Conservation (phyloP, 768 basidiomycete species). For the Chalciporus chontae region DNA sequence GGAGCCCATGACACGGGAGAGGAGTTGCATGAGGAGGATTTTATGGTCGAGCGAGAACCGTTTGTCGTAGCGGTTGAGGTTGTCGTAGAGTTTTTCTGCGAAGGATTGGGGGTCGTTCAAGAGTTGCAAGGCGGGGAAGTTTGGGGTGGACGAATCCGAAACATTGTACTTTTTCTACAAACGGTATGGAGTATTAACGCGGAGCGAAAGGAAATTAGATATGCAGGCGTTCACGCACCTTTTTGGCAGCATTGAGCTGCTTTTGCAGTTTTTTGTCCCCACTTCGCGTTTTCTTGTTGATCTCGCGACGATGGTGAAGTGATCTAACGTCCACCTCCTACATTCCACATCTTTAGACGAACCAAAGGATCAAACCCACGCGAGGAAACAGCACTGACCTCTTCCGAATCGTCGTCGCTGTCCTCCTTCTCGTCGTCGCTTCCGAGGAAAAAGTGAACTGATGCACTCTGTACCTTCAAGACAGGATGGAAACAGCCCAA, state of each 20-base stretch:
- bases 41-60: slow-evolving; percentile 97
- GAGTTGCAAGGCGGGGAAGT: slow-evolving; percentile 91
- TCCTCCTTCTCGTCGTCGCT: slow-evolving; percentile 73
- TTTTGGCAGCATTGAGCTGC: slow-evolving; percentile 69
- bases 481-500: slow-evolving; percentile 92
- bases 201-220: background rate
- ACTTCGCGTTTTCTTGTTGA: slow-evolving; percentile 90
- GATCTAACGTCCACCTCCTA: slow-evolving; percentile 66
- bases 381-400: slow-evolving; percentile 5
- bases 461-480: slow-evolving; percentile 90
- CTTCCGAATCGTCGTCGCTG: slow-evolving; percentile 69
- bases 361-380: slow-evolving; percentile 6
- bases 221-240: slow-evolving; percentile 41
- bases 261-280: slow-evolving; percentile 78
- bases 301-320: slow-evolving; percentile 81
- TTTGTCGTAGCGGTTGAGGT: slow-evolving; percentile 82
- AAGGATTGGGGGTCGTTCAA: slow-evolving; percentile 96
- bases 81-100: slow-evolving; percentile 88
- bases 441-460: slow-evolving; percentile 96
- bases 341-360: background rate
- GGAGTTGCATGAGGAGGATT: slow-evolving; percentile 93
- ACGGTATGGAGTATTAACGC: slow-evolving; percentile 30
- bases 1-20: slow-evolving; percentile 87
- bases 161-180: slow-evolving; percentile 34
- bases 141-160: slow-evolving; percentile 39